Percentiles rank a stretch among this genome's conserved stretches.
phyloP scores from a whole-genome alignment of 306 rosid species.

The Luffa acutangula region DNA sequence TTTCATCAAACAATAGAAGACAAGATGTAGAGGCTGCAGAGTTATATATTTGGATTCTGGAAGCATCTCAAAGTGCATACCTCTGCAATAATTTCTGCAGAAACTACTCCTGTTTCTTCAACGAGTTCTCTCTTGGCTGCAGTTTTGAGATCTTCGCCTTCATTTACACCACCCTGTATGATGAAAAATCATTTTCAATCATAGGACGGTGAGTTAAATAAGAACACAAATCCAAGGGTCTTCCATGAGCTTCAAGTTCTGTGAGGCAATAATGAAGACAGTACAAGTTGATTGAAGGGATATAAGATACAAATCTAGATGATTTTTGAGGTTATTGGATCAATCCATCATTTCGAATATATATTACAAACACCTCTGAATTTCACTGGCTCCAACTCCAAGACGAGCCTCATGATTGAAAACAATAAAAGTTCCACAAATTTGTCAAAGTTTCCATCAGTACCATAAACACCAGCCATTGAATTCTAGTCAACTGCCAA shows the following conservation, averaged over 20 bases:
- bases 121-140: conserved; percentile 70
- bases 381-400: no score
- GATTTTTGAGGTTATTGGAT: no score
- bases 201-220: neutral
- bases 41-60: neutral
- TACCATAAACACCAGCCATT: neutral
- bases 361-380: no score
- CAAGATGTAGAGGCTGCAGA: neutral
- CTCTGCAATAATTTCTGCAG: conserved; percentile 73
- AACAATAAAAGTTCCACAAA: neutral
- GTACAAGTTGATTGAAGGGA: neutral
- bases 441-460: neutral
- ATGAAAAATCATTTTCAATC: neutral
- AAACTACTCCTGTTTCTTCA: conserved; percentile 80
- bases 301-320: no score
- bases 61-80: conserved; percentile 20
- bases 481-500: neutral
- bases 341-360: no score
- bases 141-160: conserved; percentile 70
- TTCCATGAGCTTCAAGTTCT: neutral
- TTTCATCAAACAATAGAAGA: neutral
- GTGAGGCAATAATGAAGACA: neutral
- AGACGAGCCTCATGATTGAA: neutral
- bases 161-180: conserved; percentile 70
- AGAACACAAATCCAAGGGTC: neutral